phyloP scores from a whole-genome alignment of 2,329 filamentous ascomycete species.

The Pseudogymnoascus sp. region DNA sequence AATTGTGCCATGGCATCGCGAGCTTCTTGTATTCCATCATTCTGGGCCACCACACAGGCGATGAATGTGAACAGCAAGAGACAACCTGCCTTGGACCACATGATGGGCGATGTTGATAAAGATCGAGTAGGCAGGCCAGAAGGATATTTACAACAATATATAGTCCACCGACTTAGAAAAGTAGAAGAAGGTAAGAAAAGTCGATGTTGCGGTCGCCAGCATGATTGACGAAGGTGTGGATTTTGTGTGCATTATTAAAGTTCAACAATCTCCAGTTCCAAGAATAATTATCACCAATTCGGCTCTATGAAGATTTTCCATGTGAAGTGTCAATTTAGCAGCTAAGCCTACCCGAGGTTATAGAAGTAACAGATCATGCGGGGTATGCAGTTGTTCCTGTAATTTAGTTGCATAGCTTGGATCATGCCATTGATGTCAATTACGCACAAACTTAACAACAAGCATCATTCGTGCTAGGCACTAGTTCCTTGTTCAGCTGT shows the following conservation, averaged over 20 bases:
- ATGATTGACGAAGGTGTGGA: not conserved
- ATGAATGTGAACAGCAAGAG: not conserved
- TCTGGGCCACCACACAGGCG: not conserved
- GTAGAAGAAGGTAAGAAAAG: not conserved
- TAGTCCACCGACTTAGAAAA: not conserved
- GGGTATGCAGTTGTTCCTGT: not conserved
- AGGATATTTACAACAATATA: not conserved
- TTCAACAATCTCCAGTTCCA: not conserved
- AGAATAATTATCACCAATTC: not conserved
- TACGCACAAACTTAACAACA: not conserved
- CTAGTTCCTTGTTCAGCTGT: not conserved
- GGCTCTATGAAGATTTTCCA: not conserved
- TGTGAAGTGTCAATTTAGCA: not conserved
- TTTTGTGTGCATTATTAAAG: not conserved
- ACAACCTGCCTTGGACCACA: not conserved
- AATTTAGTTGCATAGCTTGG: not conserved
- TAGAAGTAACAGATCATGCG: not conserved
- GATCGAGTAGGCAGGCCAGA: not conserved
- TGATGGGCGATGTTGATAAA: conserved; percentile 5
- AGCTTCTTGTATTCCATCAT: not conserved
- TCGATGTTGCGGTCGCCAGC: not conserved
- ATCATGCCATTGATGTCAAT: not conserved
- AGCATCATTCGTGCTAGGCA: not conserved
- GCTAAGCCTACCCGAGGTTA: conserved; percentile 5
- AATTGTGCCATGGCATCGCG: not conserved